These are phyloP conservation scores for Asterophora parasitica DNA, from an alignment of 768 basidiomycete species.

Conservation along the genomic window DNA sequence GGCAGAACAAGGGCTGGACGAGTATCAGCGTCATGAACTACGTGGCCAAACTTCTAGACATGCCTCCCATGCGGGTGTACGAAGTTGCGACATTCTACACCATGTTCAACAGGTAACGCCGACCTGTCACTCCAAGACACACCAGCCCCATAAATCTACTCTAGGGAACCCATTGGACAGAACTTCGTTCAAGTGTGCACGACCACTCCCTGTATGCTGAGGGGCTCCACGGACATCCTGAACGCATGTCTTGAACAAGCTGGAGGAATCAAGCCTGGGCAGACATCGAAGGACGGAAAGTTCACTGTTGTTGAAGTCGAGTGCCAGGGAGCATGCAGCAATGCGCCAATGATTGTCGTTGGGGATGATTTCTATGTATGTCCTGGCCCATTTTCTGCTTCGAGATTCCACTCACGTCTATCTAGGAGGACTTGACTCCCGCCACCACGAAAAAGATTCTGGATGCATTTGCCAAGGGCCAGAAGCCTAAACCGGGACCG, in stretches of 20 bases:
- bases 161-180: slow-evolving; percentile 87
- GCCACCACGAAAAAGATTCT: slow-evolving; percentile 75
- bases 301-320: slow-evolving; percentile 98
- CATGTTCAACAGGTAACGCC: slow-evolving; percentile 94
- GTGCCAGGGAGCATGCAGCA: slow-evolving; percentile 97
- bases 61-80: slow-evolving; percentile 98
- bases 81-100: slow-evolving; percentile 99
- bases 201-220: slow-evolving; percentile 96
- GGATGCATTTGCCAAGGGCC: slow-evolving; percentile 72
- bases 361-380: slow-evolving; percentile 95
- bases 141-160: background rate
- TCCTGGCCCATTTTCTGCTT: slow-evolving; percentile 4
- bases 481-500: slow-evolving; percentile 91
- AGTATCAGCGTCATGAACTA: slow-evolving; percentile 99
- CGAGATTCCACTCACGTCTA: background rate
- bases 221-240: slow-evolving; percentile 87
- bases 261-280: slow-evolving; percentile 78
- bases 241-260: slow-evolving; percentile 80
- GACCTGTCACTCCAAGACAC: background rate
- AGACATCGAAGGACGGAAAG: slow-evolving; percentile 93
- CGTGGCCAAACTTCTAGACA: slow-evolving; percentile 86
- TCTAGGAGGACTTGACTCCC: slow-evolving; percentile 82
- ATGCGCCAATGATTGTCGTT: slow-evolving; percentile 95
- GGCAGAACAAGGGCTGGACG: slow-evolving; percentile 98
- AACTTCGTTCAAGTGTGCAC: slow-evolving; percentile 98